Conservation (phyloP, 1,139 yeast species). For the Geotrichum aggregatum region DNA sequence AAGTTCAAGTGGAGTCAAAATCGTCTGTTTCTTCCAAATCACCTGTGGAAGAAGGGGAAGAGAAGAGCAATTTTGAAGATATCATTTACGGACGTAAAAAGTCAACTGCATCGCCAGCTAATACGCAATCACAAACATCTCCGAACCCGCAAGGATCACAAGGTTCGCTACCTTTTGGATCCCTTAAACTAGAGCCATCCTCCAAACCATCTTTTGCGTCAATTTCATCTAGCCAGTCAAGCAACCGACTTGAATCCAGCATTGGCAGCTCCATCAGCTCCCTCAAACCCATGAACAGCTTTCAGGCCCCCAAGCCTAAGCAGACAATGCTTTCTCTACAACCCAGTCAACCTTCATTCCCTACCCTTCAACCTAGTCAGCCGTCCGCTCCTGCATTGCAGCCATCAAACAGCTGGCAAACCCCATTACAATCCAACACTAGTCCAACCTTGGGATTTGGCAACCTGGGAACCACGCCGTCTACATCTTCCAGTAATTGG, state of each 20-base stretch:
- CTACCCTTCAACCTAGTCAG: not conserved
- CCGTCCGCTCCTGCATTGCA: not conserved
- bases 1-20: conserved; percentile 15
- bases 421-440: not conserved
- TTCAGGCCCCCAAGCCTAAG: no score
- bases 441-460: conserved; percentile 2
- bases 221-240: not conserved
- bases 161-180: conserved; percentile 39
- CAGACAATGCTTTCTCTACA: not conserved
- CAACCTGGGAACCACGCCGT: not conserved
- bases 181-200: conserved; percentile 19
- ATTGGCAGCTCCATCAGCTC: no score
- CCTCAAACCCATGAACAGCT: no score
- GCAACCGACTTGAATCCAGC: not conserved
- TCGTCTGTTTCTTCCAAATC: not conserved
- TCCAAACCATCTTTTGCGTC: not conserved
- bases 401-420: conserved; percentile 1
- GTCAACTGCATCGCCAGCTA: not conserved
- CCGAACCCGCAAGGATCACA: not conserved
- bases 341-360: not conserved
- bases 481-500: not conserved
- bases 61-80: conserved; percentile 17
- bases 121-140: not conserved
- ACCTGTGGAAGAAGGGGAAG: not conserved
- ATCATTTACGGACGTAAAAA: conserved; percentile 21